phyloP scores from a whole-genome alignment of 192 early-diverging fungal genomes.

The Rhizoclosmatium globosum region DNA sequence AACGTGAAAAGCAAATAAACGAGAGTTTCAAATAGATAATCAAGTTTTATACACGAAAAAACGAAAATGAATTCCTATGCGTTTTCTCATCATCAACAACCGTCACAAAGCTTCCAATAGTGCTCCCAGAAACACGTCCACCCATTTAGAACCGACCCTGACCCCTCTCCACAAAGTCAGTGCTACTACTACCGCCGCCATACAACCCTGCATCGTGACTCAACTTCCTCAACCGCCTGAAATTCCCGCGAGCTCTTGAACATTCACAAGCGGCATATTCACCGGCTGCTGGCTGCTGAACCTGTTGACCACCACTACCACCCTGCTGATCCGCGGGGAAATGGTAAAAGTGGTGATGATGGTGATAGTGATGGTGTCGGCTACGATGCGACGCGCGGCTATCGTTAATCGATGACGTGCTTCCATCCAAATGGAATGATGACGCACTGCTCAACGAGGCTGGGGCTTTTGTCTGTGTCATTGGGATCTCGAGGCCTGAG shows the following conservation, averaged over 20 bases:
- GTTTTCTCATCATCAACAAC: not conserved
- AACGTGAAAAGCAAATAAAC: too few relatives aligned
- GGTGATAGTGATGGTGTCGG: slow-evolving; percentile 19
- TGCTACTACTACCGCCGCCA: not conserved
- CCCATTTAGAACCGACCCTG: not conserved
- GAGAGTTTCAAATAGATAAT: too few relatives aligned
- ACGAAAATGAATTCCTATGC: not conserved
- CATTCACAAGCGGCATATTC: slow-evolving; percentile 17
- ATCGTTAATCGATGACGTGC: not conserved
- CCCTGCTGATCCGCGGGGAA: not conserved
- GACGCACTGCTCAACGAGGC: not conserved
- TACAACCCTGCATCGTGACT: slow-evolving; percentile 21
- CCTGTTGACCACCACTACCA: not conserved
- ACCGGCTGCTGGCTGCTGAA: not conserved
- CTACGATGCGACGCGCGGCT: not conserved
- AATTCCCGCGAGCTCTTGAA: not conserved
- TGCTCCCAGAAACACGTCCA: not conserved
- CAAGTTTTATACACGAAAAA: not conserved
- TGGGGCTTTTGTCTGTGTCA: not conserved
- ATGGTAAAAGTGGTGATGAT: slow-evolving; percentile 34
- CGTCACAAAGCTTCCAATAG: not conserved
- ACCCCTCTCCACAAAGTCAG: not conserved
- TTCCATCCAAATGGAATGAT: not conserved
- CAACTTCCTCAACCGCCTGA: slow-evolving; percentile 19
- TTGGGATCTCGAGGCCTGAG: slow-evolving; percentile 18